phyloP scores from a whole-genome alignment of 2,329 filamentous ascomycete genomes.

The Camptophora hylomeconis region DNA sequence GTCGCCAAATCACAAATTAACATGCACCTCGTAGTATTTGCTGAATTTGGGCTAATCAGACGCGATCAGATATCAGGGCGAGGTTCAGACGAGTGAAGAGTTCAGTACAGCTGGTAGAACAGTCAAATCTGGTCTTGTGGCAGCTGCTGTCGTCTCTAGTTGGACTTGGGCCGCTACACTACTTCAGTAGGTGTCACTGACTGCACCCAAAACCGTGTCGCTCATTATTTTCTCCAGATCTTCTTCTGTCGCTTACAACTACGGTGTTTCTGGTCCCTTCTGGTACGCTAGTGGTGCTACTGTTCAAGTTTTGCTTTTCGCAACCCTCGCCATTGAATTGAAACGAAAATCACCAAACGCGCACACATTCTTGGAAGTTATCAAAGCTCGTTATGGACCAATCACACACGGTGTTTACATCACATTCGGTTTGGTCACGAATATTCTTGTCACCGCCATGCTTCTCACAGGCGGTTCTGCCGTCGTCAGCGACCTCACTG shows the following conservation, averaged over 20 bases:
- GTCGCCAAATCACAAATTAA: no score
- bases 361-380: slow-evolving; percentile 72
- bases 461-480: slow-evolving; percentile 71
- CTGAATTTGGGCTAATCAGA: slow-evolving; percentile 17
- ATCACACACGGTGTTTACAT: slow-evolving; percentile 66
- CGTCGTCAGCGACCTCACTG: slow-evolving; percentile 58
- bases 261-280: slow-evolving; percentile 55
- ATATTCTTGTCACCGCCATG: slow-evolving; percentile 81
- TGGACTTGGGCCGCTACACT: slow-evolving; percentile 90
- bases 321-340: slow-evolving; percentile 77
- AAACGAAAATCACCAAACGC: slow-evolving; percentile 81
- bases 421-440: slow-evolving; percentile 69
- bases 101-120: slow-evolving; percentile 81
- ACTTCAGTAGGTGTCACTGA: slow-evolving; percentile 45
- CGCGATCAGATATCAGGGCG: slow-evolving; percentile 59
- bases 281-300: slow-evolving; percentile 62
- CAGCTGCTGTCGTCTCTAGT: slow-evolving; percentile 77
- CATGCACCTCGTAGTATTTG: background rate
- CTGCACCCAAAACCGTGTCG: slow-evolving; percentile 35
- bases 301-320: slow-evolving; percentile 79
- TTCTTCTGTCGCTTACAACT: slow-evolving; percentile 69
- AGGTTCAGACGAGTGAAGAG: slow-evolving; percentile 78
- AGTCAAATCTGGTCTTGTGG: slow-evolving; percentile 78
- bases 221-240: slow-evolving; percentile 65
- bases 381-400: slow-evolving; percentile 65